Base-by-base conservation (phyloP, 1,284 basidiomycete species). In the Omphalotus olearius region DNA sequence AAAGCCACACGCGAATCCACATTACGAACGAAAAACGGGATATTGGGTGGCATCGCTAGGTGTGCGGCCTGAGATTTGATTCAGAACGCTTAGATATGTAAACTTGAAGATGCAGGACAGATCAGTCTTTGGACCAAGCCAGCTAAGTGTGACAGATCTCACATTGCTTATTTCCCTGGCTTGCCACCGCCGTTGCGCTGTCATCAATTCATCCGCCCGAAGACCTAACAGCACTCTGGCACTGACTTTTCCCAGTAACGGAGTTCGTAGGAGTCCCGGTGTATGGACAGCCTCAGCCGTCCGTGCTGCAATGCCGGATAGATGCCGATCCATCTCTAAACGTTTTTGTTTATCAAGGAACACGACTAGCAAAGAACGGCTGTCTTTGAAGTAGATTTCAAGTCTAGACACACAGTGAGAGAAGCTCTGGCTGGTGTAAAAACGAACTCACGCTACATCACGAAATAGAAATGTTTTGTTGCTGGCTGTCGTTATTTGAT, bases 31-130 rank as follows among this genome's bases (percentile, higher is more conserved):
- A 61, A 98, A 96, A 16, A 98, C 84, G 0, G 95, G 95, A 68
- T 96, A 98, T 62, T 97, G 93, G 0, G 94, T 97, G 6, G 95
- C 90, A 69, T 98, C 91, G 61, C 85, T 93, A 1, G 92, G 91
- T 1, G 92, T 95, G n/a, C 92, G 77, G 44, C 92, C 92, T 1
- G 92, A 93, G 18, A 91, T 79, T 65, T 95, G 91, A 59, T 95
- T 95, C 47, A 95, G 70, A 53, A 95, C 82, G 56, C 88, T 87
- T 40, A 94, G 67, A 64, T 94, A 94, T 0, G 89, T 87, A 68
- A 91, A 93, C 91, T 93, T 52, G 11, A 17, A 25, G 51, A 25
- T 13, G 40, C 39, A 40, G 53, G 56, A 23, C 50, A 52, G 7
- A 49, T 49, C 47, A 30, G 41, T 56, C 13, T 50, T 1, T 35